phyloP scores from a whole-genome alignment of 768 basidiomycete genomes.

The Butyriboletus loyo region DNA sequence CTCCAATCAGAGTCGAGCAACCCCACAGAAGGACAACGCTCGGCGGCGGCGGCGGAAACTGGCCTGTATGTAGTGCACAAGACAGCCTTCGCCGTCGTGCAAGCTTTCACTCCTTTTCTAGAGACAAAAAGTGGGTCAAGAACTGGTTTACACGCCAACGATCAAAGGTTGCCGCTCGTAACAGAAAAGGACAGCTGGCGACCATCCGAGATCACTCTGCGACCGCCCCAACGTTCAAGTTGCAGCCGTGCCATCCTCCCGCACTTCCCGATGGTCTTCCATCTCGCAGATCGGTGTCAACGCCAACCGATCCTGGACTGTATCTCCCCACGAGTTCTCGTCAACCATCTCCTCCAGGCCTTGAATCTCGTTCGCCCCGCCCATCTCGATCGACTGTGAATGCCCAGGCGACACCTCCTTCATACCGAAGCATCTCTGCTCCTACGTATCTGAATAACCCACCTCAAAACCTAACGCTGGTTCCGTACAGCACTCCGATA shows the following conservation, averaged over 20 bases:
- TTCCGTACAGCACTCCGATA: background rate
- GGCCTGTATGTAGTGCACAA: conserved; percentile 27
- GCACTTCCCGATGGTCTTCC: background rate
- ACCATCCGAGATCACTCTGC: background rate
- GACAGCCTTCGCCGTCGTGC: conserved; percentile 1
- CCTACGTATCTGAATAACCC: background rate
- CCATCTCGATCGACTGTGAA: background rate
- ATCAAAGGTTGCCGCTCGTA: conserved; percentile 15
- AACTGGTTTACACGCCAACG: conserved; percentile 31
- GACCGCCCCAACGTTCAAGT: conserved; percentile 13
- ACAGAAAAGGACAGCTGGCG: background rate
- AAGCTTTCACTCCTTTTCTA: conserved; percentile 9
- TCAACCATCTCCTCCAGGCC: background rate
- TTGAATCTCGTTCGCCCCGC: background rate
- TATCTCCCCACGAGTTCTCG: background rate
- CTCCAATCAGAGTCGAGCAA: conserved; percentile 20
- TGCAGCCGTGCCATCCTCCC: conserved; percentile 3
- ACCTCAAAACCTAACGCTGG: background rate
- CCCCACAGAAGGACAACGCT: conserved; percentile 23
- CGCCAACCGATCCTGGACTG: background rate
- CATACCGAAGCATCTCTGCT: conserved; percentile 1
- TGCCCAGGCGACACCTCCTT: background rate
- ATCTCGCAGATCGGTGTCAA: conserved; percentile 4
- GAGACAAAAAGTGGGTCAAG: conserved; percentile 29
- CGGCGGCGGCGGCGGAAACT: conserved; percentile 23